These are phyloP conservation scores for Obelidium mucronatum DNA, from an alignment of 192 early-diverging fungal species.

Conservation along the genomic window DNA sequence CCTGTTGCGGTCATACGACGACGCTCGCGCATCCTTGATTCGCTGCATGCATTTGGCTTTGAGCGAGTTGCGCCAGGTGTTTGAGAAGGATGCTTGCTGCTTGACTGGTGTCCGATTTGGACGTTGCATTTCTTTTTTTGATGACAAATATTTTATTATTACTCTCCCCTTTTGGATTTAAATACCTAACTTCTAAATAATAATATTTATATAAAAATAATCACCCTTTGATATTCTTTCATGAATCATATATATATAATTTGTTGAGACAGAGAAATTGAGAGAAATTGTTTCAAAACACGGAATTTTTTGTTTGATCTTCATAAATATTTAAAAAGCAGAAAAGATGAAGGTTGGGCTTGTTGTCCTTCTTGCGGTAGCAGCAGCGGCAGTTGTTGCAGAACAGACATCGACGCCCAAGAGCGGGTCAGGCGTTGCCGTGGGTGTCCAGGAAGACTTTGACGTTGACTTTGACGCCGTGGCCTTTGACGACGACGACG, in stretches of 20 bases:
- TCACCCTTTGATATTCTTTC: too few relatives aligned
- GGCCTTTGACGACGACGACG: slow-evolving; percentile 14
- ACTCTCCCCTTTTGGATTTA: too few relatives aligned
- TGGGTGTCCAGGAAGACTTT: background rate
- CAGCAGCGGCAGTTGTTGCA: background rate
- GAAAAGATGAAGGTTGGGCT: background rate
- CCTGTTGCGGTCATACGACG: background rate
- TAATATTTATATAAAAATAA: too few relatives aligned
- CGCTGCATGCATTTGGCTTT: slow-evolving; percentile 5
- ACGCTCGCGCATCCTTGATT: background rate
- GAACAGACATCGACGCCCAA: background rate
- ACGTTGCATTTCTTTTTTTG: too few relatives aligned
- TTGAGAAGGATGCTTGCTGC: background rate
- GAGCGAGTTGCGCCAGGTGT: background rate
- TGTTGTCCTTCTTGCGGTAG: background rate
- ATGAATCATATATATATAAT: too few relatives aligned
- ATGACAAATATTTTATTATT: too few relatives aligned
- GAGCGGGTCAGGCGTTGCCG: background rate
- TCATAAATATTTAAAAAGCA: background rate
- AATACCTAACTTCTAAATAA: too few relatives aligned
- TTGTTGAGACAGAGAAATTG: too few relatives aligned
- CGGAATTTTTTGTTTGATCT: background rate
- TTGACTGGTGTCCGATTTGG: slow-evolving; percentile 9
- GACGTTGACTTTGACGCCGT: background rate
- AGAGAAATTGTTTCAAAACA: too few relatives aligned